phyloP scores from a whole-genome alignment of 768 basidiomycete species.

The Mycena crocata region DNA sequence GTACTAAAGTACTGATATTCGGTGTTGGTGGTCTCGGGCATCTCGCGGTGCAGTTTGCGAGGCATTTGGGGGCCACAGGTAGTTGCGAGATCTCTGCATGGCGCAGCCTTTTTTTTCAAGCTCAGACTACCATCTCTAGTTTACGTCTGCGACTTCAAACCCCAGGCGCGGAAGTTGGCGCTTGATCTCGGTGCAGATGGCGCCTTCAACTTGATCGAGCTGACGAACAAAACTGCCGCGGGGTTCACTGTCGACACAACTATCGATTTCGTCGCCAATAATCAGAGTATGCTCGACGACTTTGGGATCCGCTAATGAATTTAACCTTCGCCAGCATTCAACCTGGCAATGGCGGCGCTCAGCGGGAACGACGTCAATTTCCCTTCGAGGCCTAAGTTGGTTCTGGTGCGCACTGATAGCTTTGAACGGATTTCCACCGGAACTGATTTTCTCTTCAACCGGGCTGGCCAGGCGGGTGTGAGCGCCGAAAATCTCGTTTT shows the following conservation, averaged over 20 bases:
- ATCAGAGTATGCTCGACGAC: conserved; percentile 22
- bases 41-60: conserved; percentile 33
- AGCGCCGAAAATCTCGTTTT: too few relatives aligned
- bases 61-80: conserved; percentile 36
- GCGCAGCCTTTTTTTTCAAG: not conserved
- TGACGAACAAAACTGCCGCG: too few relatives aligned
- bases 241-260: conserved; percentile 34
- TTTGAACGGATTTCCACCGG: too few relatives aligned
- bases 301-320: not conserved
- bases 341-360: conserved; percentile 24
- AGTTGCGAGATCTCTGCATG: too few relatives aligned
- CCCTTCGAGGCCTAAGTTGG: not conserved
- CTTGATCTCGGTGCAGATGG: conserved; percentile 34
- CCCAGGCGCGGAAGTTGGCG: conserved; percentile 32
- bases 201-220: conserved; percentile 29
- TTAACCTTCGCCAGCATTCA: conserved; percentile 6
- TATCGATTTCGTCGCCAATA: conserved; percentile 36
- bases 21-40: conserved; percentile 32
- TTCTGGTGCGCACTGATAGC: conserved; percentile 8
- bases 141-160: conserved; percentile 35
- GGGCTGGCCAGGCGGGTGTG: too few relatives aligned
- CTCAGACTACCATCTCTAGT: conserved; percentile 6
- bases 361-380: conserved; percentile 22
- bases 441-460: too few relatives aligned
- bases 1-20: conserved; percentile 29